Evolutionary conservation across 805 yeast genomes (phyloP).

Genomic region (Yamadazyma kitorensis): DNA sequence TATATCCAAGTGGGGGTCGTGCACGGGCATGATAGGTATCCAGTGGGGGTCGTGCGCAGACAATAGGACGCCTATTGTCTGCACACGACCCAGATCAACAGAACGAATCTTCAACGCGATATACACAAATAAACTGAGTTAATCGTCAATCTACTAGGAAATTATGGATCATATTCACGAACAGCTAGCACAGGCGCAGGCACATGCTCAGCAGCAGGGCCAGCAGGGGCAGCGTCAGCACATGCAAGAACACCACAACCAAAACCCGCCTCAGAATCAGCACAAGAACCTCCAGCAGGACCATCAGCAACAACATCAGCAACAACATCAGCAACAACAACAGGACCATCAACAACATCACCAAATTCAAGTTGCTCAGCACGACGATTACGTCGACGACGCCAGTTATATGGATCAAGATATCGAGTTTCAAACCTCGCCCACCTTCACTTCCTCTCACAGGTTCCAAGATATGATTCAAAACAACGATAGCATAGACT

Average conservation of each 20-base stretch:
- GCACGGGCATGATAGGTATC: too few species aligned
- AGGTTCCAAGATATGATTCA: conserved; percentile 22
- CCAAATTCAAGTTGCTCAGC: conserved; percentile 1
- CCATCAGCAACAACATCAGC: not conserved
- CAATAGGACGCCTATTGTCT: too few species aligned
- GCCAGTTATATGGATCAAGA: conserved; percentile 44
- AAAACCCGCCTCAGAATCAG: not conserved
- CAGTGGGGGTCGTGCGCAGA: too few species aligned
- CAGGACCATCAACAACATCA: conserved; percentile 1
- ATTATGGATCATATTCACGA: conserved; percentile 14
- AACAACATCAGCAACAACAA: not conserved
- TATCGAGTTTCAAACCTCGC: conserved; percentile 12
- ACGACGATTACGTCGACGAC: conserved; percentile 9
- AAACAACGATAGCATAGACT: conserved; percentile 30
- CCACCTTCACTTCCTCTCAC: conserved; percentile 17
- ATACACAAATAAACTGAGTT: too few species aligned
- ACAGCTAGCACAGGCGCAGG: conserved; percentile 13
- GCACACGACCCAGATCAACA: too few species aligned
- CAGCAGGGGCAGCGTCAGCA: not conserved
- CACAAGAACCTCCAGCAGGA: conserved; percentile 6
- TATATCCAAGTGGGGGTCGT: too few species aligned
- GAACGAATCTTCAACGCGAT: too few species aligned
- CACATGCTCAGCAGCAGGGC: conserved; percentile 10
- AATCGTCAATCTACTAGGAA: too few species aligned
- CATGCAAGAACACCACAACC: not conserved